Conservation (phyloP, 306 rosid species). For the Cicer arietinum region DNA sequence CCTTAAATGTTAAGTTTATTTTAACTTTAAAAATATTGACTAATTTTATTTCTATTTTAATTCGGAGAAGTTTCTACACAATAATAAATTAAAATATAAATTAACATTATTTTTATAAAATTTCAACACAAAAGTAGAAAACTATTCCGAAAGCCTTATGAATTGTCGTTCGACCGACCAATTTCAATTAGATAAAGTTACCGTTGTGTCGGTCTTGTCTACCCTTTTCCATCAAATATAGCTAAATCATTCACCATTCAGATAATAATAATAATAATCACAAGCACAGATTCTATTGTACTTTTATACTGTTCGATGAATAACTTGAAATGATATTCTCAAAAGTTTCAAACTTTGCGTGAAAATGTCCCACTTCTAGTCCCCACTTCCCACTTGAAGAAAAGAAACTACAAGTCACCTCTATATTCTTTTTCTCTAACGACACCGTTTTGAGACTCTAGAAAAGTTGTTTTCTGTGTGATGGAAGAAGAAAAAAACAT, state of each 20-base stretch:
- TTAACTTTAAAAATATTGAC: no score
- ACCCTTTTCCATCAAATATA: background rate
- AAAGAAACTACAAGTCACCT: background rate
- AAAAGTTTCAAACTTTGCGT: constrained; percentile 22
- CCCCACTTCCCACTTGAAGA: constrained; percentile 10
- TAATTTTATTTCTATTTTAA: no score
- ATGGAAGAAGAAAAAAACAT: constrained; percentile 51
- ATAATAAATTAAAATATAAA: no score
- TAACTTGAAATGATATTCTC: background rate
- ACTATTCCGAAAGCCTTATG: no score
- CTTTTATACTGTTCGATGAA: background rate
- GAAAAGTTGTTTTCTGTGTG: background rate
- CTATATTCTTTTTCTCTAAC: background rate
- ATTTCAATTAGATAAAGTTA: no score
- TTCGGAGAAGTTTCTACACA: no score
- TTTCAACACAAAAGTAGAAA: no score
- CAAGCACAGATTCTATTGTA: constrained; percentile 6
- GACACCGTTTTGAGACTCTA: constrained; percentile 1
- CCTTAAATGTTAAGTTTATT: no score
- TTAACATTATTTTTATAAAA: no score
- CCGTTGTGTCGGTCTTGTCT: no score
- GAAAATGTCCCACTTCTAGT: background rate
- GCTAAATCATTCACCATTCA: background rate
- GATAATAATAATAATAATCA: background rate
- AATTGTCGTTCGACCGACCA: no score